Base-by-base conservation (phyloP, 1,139 yeast species). In the Suhomyces wounanorum region DNA sequence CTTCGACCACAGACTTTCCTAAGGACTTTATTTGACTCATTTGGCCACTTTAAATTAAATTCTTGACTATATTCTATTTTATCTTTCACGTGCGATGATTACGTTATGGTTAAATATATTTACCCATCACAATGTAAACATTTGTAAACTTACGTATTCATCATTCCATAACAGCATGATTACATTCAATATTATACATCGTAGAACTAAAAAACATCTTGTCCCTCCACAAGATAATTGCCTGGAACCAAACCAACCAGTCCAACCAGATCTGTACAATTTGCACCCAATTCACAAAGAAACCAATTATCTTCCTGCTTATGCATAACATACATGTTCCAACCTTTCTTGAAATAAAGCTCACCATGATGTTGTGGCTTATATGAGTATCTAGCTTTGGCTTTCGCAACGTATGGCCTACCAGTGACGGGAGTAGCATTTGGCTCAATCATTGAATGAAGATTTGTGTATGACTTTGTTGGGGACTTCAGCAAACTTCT, bases 271-370 rank as follows among this genome's bases (percentile, higher is more conserved):
- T 78, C 77, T 10, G 80, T 81, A 26, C 82, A 75, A 52, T 80
- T 79, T n/a, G 67, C 66, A 8, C 81, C 75, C 47, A 87, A 82
- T 64, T 90, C 96, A 55, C 89, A 87, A 59, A 86, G 85, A 85
- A 87, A 90, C 96, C 97, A 90, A 35, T 91, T 90, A 62, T 90
- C 96, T 49, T 87, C 92, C 65, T 89, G 96, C 74, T 80, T 85
- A 58, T 83, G 83, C 25, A 88, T 68, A 13, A 90, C 82, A 54
- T 84, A 78, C 66, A 90, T 72, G n/a, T 82, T 66, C 75, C 91
- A 95, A 50, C 87, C 87, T 63, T 88, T 87, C 51, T 80, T 78
- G 75, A 90, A 89, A 16, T 78, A 71, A 10, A 89, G 77, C 60
- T 90, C 97, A 45, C 89, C 94, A n/a, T 85, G 86, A 47, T 87